Base-by-base conservation (phyloP, 148 eudicot genomes). In the Amaranthus hypochondriacus region DNA sequence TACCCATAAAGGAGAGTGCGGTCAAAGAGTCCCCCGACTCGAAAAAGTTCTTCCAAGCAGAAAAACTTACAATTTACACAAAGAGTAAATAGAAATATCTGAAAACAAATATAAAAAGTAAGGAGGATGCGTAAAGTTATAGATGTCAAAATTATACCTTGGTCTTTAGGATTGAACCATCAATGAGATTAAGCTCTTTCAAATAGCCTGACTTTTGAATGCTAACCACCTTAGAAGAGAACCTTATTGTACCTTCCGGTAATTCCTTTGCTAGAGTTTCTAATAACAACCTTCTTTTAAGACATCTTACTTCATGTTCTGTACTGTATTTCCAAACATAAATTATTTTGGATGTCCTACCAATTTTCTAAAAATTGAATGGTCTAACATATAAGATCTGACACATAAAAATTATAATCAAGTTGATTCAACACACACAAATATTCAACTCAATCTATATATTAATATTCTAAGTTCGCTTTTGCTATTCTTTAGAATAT, bases 161-260 rank as follows among this genome's bases (percentile, higher is more conserved):
- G 46, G 88, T 54, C 72, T 81, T 84, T 2, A 88, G 4, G n/a
- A 73, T 60, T 55, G 89, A 71, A 44, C 92, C 92, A 79, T 88
- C 89, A 52, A 84, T 82, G 14, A 88, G 86, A 78, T 81, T 88
- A n/a, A 88, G 65, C 51, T 83, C 69, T 80, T 88, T 88, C 52
- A 77, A 67, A 56, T 28, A 46, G 48, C 78, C 83, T 4, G 83
- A 77, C 42, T 78, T 79, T 61, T 88, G 80, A 48, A 88, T 81
- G 56, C 61, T 68, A 48, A 80, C 86, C 70, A 87, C 84, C 84
- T 84, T 84, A 69, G 88, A 83, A 6, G 87, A 84, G 70, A 66
- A 87, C 84, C 83, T 78, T 46, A 84, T 72, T 66, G 86, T 82
- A 71, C 81, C 82, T 11, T 47, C 71, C 46, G 92, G 92, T 49